Evolutionary conservation across 2,329 filamentous ascomycete genomes (phyloP), one percentile per base, ranked within the genome.

Genomic region (Eutypella sp.): DNA sequence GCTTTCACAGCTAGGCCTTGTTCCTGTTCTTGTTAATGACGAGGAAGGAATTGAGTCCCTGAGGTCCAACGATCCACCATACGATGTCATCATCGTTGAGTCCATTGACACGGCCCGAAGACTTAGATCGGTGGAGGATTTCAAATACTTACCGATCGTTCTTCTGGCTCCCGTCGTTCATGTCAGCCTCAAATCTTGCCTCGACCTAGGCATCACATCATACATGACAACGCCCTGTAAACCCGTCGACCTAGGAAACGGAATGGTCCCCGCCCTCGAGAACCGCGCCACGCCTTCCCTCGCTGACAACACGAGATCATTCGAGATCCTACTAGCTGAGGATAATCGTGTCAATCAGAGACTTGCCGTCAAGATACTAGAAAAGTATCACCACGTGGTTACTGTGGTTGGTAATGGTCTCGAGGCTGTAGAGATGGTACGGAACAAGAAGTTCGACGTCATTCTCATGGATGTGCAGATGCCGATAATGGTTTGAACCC

Each of bases 391-490:
- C 62, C 89, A 95, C 62, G 84, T 85, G 22, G 89, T 95, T 20
- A 92, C 87, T 1, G 93, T 99, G 20, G 93, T 96, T 37, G 89
- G 91, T 58, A 99, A 99, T 63, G 93, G 93, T 50, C 79, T 91
- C 53, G 92, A 97, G 62, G 93, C 93, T 2, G 83, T 97, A 13
- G 87, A 96, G 62, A 84, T 87, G n/a, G 84, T 96, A 57, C 91
- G 95, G 75, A 82, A 85, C 64, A 92, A 87, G 70, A 86, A 89
- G 63, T 99, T 95, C 65, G 93, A 99, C 66, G 89, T 96, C 50
- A 93, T 99, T 53, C 78, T 99, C 41, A 99, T 99, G 93, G 93
- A 99, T 63, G 93, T 99, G 16, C 93, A 97, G 66, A 99, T 99
- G 93, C 93, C 93, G n/a, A 87, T 97, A 60, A 97, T 97, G 91